phyloP scores from a whole-genome alignment of 1,139 yeast genomes.

The Hemisphaericaspora xylofermentans region DNA sequence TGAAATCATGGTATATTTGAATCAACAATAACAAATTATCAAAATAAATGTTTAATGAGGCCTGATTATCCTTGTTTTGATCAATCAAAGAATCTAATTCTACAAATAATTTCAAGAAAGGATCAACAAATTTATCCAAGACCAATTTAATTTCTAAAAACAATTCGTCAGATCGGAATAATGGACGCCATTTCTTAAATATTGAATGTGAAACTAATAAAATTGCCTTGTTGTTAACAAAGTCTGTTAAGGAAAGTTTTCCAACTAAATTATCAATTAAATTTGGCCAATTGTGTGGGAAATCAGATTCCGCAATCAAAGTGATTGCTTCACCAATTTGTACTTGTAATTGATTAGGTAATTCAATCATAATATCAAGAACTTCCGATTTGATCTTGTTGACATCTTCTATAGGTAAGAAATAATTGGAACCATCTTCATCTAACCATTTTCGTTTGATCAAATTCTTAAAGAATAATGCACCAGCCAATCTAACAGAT shows the following conservation, averaged over 20 bases:
- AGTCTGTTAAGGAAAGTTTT: slow-evolving; percentile 62
- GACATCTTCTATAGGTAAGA: slow-evolving; percentile 62
- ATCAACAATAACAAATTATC: slow-evolving; percentile 71
- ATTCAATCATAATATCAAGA: slow-evolving; percentile 74
- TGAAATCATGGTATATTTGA: slow-evolving; percentile 87
- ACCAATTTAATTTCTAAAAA: slow-evolving; percentile 87
- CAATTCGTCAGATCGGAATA: slow-evolving; percentile 86
- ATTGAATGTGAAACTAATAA: slow-evolving; percentile 91
- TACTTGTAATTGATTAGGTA: slow-evolving; percentile 73
- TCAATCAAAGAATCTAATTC: slow-evolving; percentile 68
- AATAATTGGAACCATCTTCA: slow-evolving; percentile 73
- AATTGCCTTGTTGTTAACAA: slow-evolving; percentile 79
- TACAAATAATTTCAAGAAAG: slow-evolving; percentile 67
- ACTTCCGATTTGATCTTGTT: slow-evolving; percentile 71
- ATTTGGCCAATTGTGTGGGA: slow-evolving; percentile 85
- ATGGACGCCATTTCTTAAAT: slow-evolving; percentile 94
- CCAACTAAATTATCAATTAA: slow-evolving; percentile 74
- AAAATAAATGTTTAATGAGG: slow-evolving; percentile 54
- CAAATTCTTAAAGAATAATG: slow-evolving; percentile 86
- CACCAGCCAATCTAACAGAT: slow-evolving; percentile 79
- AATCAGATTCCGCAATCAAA: slow-evolving; percentile 91
- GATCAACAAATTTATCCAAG: slow-evolving; percentile 77
- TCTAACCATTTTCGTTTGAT: slow-evolving; percentile 85
- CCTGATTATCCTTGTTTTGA: slow-evolving; percentile 34
- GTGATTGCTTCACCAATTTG: slow-evolving; percentile 95